These are phyloP conservation scores for Botrytis byssoidea DNA, from an alignment of 2,329 filamentous ascomycete genomes.

Conservation along the genomic window DNA sequence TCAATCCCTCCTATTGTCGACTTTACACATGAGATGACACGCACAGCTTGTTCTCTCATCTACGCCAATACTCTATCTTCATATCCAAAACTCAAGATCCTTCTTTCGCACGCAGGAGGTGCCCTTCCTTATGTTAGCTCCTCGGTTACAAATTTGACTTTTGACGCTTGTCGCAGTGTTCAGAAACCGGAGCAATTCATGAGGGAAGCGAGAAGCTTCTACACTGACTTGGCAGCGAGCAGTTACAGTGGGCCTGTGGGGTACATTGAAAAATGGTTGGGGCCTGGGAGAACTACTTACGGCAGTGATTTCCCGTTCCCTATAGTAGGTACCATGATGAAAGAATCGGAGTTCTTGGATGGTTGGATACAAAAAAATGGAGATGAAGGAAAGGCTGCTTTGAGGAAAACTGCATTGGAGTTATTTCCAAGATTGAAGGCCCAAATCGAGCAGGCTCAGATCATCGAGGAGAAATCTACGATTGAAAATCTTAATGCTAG, in stretches of 20 bases:
- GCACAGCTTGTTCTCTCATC: slow-evolving; percentile 46
- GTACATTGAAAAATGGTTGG: background rate
- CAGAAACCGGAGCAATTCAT: background rate
- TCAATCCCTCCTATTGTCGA: slow-evolving; percentile 44
- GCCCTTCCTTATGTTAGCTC: slow-evolving; percentile 35
- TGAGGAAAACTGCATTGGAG: background rate
- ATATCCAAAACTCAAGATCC: slow-evolving; percentile 45
- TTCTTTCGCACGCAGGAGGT: slow-evolving; percentile 48
- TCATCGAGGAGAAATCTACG: too few species aligned
- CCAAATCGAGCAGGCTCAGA: background rate
- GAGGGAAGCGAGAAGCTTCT: slow-evolving; percentile 7
- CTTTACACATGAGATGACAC: slow-evolving; percentile 48
- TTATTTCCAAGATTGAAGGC: background rate
- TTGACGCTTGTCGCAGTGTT: background rate
- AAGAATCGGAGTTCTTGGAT: background rate
- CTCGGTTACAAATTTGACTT: slow-evolving; percentile 13
- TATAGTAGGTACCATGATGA: background rate
- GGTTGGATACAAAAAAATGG: background rate
- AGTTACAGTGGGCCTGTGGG: background rate
- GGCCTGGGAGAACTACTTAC: background rate
- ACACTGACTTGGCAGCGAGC: background rate
- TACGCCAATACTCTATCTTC: slow-evolving; percentile 35
- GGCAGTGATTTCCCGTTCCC: slow-evolving; percentile 4
- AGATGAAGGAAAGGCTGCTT: background rate
- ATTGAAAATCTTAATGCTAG: too few species aligned